Base-by-base conservation (phyloP, 768 basidiomycete genomes). In the Boletus edulis region DNA sequence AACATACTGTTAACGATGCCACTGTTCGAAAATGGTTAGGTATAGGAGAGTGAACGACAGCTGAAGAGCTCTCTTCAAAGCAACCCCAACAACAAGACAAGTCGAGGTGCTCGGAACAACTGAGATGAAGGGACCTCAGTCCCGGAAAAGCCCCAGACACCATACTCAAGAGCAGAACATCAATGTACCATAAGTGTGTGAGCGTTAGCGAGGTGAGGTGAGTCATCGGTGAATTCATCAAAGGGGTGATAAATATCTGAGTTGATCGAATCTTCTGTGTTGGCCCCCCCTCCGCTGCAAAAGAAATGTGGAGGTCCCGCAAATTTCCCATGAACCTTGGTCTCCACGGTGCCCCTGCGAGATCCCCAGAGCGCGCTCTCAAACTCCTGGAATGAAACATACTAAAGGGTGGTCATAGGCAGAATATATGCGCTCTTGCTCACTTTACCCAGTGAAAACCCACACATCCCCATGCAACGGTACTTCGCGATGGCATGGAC, bases 41-140 rank as follows among this genome's bases (percentile, higher is more conserved):
- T 52, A 89, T 74, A 0, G 87, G 86, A 8, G 86, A 89, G 67
- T 89, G 86, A 4, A 77, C 55, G 24, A 77, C 76, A 47, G 76
- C 74, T 10, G 71, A 76, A 24, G 82, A 71, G 46, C 80, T 83
- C 41, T 86, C 85, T 69, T 84, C 83, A 55, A 82, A 82, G 65
- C 87, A 89, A 43, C 64, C 61, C 77, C 81, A 82, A 65, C 87
- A 89, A 64, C 84, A 86, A 48, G 70, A 73, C 29, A 75, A 62
- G 52, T 82, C 78, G 43, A 88, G 72, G 38, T 83, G 76, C 57
- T 85, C 84, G 6, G 81, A 78, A 55, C 81, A 82, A 61, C 81
- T 83, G 46, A 89, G 72, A 56, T 81, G 74, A 13, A 89, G 77
- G 47, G 74, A 69, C 3, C 56, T 52, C 42, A 89, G 68, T 27